Conservation (phyloP, 805 yeast genomes). For the Lipomyces sp. region DNA sequence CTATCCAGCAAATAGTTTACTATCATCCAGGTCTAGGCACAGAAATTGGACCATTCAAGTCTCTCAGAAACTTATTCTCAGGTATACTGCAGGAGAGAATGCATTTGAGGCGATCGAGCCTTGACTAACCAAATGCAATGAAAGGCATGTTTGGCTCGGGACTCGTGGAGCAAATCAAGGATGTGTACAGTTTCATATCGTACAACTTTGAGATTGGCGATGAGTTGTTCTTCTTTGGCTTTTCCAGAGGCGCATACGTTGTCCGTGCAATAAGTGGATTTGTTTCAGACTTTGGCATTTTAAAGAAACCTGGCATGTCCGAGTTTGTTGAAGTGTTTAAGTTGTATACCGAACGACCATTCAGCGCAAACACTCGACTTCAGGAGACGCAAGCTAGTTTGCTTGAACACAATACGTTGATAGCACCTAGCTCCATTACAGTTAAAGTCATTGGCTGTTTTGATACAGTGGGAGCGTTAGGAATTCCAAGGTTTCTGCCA, state of each 20-base stretch:
- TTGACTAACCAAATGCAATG: too few species aligned
- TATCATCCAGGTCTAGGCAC: constrained; percentile 30
- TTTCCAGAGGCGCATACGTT: constrained; percentile 31
- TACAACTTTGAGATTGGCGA: constrained; percentile 32
- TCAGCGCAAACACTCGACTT: not conserved
- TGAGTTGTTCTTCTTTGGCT: constrained; percentile 33
- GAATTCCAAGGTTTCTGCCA: constrained; percentile 20
- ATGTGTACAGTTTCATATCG: constrained; percentile 27
- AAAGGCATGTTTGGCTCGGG: constrained; percentile 17
- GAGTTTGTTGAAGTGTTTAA: constrained; percentile 22
- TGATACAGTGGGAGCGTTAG: constrained; percentile 35
- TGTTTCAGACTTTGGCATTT: constrained; percentile 24
- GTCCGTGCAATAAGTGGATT: constrained; percentile 26
- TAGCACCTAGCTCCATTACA: not conserved
- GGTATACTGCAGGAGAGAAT: not conserved
- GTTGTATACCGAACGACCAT: constrained; percentile 6
- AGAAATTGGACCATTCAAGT: not conserved
- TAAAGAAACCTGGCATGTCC: constrained; percentile 27
- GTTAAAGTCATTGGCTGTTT: constrained; percentile 29
- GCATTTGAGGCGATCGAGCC: not conserved
- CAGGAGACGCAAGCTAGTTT: constrained; percentile 4
- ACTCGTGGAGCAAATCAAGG: constrained; percentile 17
- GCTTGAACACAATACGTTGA: constrained; percentile 2
- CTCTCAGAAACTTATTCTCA: constrained; percentile 1
- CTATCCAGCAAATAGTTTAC: constrained; percentile 18